Evolutionary conservation across 139 green algal species (phyloP).

Genomic region (Micromonas pusilla): DNA sequence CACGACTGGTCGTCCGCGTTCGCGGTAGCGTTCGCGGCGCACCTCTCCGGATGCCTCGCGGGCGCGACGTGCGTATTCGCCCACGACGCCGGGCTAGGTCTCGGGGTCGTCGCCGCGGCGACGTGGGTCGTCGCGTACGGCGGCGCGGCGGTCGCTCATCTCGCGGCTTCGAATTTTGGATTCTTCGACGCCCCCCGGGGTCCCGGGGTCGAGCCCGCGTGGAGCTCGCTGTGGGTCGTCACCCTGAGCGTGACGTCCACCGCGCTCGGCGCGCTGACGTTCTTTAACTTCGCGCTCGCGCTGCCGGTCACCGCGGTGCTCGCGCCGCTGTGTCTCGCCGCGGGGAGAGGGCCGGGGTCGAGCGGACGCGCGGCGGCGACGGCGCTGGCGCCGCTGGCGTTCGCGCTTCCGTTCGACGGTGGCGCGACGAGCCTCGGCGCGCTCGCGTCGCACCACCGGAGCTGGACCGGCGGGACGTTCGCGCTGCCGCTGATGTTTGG

Average conservation of each 20-base stretch:
- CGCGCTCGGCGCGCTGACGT: not conserved
- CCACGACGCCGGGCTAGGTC: too few relatives aligned
- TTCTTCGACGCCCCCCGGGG: not conserved
- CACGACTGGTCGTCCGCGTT: slow-evolving; percentile 3
- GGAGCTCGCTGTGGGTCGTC: not conserved
- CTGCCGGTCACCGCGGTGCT: not conserved
- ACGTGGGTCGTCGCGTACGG: too few relatives aligned
- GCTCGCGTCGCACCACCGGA: too few relatives aligned
- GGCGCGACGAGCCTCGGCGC: too few relatives aligned
- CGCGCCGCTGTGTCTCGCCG: not conserved
- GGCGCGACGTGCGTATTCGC: too few relatives aligned
- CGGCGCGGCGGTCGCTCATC: too few relatives aligned
- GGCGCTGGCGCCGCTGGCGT: too few relatives aligned
- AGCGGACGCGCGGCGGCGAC: too few relatives aligned
- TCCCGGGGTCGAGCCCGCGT: not conserved
- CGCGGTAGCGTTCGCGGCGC: not conserved
- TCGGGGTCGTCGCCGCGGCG: too few relatives aligned
- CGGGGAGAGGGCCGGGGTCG: not conserved
- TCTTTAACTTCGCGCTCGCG: slow-evolving; percentile 17
- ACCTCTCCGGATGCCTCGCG: not conserved
- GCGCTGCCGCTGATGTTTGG: not conserved
- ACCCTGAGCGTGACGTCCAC: not conserved
- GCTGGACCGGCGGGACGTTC: too few relatives aligned
- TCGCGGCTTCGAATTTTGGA: too few relatives aligned
- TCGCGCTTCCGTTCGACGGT: too few relatives aligned